Conservation (phyloP, 148 eudicot species). For the Tetragonia tetragonoides region DNA sequence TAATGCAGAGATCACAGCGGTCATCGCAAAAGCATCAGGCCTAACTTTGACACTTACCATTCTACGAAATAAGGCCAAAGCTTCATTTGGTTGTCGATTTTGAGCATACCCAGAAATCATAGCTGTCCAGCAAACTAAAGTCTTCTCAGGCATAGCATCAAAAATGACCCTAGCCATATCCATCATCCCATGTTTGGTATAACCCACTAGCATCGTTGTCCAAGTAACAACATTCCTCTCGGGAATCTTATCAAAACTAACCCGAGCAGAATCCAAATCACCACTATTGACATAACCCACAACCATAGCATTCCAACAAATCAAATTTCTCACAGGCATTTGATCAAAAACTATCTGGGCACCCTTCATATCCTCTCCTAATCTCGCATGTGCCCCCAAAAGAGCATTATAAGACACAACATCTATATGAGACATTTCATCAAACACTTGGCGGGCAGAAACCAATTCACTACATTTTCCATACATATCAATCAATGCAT, state of each 20-base stretch:
- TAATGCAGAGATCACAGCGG: slow-evolving; percentile 36
- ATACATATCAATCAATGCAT: slow-evolving; percentile 42
- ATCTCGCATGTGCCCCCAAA: slow-evolving; percentile 35
- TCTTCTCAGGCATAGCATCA: slow-evolving; percentile 40
- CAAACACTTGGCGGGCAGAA: slow-evolving; percentile 36
- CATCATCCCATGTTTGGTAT: slow-evolving; percentile 38
- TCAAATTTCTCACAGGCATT: slow-evolving; percentile 38
- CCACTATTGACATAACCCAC: slow-evolving; percentile 40
- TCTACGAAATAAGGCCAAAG: slow-evolving; percentile 25
- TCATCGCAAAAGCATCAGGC: slow-evolving; percentile 43
- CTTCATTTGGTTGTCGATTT: slow-evolving; percentile 35
- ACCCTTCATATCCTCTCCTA: slow-evolving; percentile 29
- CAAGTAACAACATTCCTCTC: slow-evolving; percentile 39
- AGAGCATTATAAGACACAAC: slow-evolving; percentile 43
- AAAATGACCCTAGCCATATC: slow-evolving; percentile 32
- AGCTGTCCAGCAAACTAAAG: slow-evolving; percentile 43
- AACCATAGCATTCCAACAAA: slow-evolving; percentile 49
- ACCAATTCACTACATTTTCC: slow-evolving; percentile 40
- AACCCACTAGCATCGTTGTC: slow-evolving; percentile 45
- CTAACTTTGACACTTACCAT: slow-evolving; percentile 30
- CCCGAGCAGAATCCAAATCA: slow-evolving; percentile 32
- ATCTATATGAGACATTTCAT: slow-evolving; percentile 40
- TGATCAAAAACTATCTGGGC: slow-evolving; percentile 39
- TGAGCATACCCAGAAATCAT: slow-evolving; percentile 41
- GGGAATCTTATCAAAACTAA: slow-evolving; percentile 28